These are phyloP conservation scores for Lasiodiplodia theobromae DNA, from an alignment of 2,329 filamentous ascomycete genomes.

Conservation along the genomic window DNA sequence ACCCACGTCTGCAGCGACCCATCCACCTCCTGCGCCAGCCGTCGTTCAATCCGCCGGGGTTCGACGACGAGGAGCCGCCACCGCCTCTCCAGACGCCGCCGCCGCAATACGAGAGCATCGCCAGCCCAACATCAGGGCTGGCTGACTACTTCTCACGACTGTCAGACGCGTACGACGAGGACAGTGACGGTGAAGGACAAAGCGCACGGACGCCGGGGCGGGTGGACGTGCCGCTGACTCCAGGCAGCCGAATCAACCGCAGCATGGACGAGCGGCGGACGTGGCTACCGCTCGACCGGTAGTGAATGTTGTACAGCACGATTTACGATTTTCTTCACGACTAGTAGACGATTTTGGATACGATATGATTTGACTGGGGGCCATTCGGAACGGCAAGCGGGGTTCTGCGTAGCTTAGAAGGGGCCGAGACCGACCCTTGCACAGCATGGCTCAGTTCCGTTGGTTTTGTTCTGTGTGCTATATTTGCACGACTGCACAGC, in stretches of 20 bases:
- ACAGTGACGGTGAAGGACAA: conserved; percentile 62
- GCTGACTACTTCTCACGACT: conserved; percentile 88
- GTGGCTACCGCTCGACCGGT: conserved; percentile 56
- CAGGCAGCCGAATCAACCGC: conserved; percentile 66
- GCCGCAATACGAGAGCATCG: conserved; percentile 81
- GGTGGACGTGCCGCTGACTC: conserved; percentile 67
- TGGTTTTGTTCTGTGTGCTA: conserved; percentile 20
- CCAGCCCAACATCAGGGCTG: conserved; percentile 73
- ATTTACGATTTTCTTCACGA: conserved; percentile 17
- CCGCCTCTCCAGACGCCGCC: conserved; percentile 80
- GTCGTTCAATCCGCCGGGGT: conserved; percentile 87
- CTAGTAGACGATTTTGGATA: conserved; percentile 12
- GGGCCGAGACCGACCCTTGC: conserved; percentile 3
- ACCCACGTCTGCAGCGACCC: conserved; percentile 65
- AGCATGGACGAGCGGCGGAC: conserved; percentile 69
- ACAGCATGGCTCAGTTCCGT: conserved; percentile 11
- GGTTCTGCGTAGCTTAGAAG: conserved; percentile 16
- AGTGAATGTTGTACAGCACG: conserved; percentile 10
- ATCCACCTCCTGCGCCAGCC: conserved; percentile 85
- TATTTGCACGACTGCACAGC: conserved; percentile 21
- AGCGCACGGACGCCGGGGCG: conserved; percentile 45
- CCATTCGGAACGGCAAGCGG: background rate
- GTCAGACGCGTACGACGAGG: conserved; percentile 69
- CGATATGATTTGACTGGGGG: conserved; percentile 20
- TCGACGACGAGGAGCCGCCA: conserved; percentile 80